A percentile compares a stretch with the other conserved stretches of the same genome.
Evolutionary conservation across 2,329 filamentous ascomycete species (phyloP).

Genomic region (Fusarium napiforme): DNA sequence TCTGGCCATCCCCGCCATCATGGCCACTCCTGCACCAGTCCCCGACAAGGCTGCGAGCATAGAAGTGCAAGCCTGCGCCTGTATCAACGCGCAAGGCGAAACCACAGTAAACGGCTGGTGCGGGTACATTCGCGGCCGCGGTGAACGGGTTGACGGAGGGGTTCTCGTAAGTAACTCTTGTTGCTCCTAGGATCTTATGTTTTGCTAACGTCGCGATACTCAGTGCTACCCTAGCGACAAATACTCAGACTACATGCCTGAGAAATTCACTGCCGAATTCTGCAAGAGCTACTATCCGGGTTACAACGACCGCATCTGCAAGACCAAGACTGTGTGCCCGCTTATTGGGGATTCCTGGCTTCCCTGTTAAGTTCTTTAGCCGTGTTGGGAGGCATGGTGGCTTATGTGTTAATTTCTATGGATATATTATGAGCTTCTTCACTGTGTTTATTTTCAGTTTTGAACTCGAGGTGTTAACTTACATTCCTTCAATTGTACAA

Average conservation of each 20-base stretch:
- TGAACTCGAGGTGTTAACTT: accelerated
- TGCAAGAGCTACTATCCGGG: background rate
- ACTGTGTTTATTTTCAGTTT: accelerated
- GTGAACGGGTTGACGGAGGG: background rate
- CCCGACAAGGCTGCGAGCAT: background rate
- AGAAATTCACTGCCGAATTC: background rate
- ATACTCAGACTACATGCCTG: background rate
- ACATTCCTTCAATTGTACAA: background rate
- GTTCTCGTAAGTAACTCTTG: background rate
- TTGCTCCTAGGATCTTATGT: accelerated
- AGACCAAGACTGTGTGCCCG: background rate
- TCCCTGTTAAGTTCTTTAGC: background rate
- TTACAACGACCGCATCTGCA: background rate
- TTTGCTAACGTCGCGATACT: background rate
- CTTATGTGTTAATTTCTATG: background rate
- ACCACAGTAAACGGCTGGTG: background rate
- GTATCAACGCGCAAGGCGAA: accelerated
- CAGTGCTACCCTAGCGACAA: background rate
- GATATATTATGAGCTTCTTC: background rate
- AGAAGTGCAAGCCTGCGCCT: background rate
- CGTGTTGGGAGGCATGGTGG: accelerated
- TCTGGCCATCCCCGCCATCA: background rate
- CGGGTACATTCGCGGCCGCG: background rate
- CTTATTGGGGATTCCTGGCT: background rate
- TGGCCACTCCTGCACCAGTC: background rate